Conservation (phyloP, 257 asterid species). For the Capsicum baccatum region DNA sequence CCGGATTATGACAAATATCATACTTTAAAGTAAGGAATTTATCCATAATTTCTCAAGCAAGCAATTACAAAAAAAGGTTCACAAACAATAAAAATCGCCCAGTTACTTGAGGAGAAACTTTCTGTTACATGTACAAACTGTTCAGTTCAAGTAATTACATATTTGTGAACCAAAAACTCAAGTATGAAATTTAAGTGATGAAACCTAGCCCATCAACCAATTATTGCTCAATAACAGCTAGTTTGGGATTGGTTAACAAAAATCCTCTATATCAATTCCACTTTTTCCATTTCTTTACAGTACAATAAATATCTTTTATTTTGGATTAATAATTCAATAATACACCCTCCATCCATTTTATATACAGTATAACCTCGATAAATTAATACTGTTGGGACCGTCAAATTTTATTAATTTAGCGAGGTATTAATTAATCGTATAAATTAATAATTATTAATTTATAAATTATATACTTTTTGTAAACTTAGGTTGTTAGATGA, state of each 20-base stretch:
- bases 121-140: not conserved
- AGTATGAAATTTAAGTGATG: conserved; percentile 18
- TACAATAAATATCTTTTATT: not conserved
- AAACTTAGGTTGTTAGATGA: no score
- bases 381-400: no score
- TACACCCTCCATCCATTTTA: not conserved
- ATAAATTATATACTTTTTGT: no score
- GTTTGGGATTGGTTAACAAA: not conserved
- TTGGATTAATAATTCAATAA: not conserved
- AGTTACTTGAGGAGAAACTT: conserved; percentile 5
- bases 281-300: not conserved
- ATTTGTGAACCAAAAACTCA: not conserved
- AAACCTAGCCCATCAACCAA: not conserved
- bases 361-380: no score
- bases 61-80: not conserved
- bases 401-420: no score
- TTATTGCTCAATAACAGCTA: conserved; percentile 1
- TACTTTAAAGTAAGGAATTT: not conserved
- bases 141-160: not conserved
- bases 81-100: not conserved
- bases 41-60: not conserved
- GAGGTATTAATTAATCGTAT: no score
- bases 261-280: not conserved
- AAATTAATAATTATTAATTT: no score
- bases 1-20: not conserved